phyloP scores from a whole-genome alignment of 78 protist genomes.

The Polysphondylium violaceum region DNA sequence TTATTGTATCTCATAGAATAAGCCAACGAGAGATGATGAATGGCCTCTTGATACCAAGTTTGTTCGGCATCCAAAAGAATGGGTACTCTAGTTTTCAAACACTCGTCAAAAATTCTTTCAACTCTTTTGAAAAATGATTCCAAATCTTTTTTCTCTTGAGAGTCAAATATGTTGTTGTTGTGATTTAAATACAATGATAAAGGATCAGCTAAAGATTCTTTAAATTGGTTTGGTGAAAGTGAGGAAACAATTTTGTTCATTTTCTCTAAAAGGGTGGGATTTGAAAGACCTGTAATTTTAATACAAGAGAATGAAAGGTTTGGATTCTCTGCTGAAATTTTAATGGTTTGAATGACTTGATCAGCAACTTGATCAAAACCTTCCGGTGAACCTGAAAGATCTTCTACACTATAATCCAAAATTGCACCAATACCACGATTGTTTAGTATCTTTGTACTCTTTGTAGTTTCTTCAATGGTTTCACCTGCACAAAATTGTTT shows the following conservation, averaged over 20 bases:
- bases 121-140: constrained; percentile 16
- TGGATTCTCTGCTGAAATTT: constrained; percentile 24
- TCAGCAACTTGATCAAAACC: constrained; percentile 53
- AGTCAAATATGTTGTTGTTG: neutral
- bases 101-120: constrained; percentile 42
- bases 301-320: constrained; percentile 42
- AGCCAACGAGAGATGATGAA: constrained; percentile 68
- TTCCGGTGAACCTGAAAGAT: constrained; percentile 1
- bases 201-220: neutral
- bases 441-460: constrained; percentile 15
- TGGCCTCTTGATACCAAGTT: constrained; percentile 76
- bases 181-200: neutral
- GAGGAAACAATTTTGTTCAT: neutral
- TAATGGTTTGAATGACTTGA: constrained; percentile 9
- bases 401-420: constrained; percentile 77
- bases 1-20: constrained; percentile 48
- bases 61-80: constrained; percentile 82
- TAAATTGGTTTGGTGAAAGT: neutral
- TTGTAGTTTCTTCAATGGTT: constrained; percentile 42
- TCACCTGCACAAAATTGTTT: constrained; percentile 88
- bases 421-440: constrained; percentile 60
- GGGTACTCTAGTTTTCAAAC: constrained; percentile 28
- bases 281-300: constrained; percentile 44
- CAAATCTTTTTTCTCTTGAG: constrained; percentile 2
- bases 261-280: constrained; percentile 29